Conservation (phyloP, 345 rosid species). For the Populus alba region DNA sequence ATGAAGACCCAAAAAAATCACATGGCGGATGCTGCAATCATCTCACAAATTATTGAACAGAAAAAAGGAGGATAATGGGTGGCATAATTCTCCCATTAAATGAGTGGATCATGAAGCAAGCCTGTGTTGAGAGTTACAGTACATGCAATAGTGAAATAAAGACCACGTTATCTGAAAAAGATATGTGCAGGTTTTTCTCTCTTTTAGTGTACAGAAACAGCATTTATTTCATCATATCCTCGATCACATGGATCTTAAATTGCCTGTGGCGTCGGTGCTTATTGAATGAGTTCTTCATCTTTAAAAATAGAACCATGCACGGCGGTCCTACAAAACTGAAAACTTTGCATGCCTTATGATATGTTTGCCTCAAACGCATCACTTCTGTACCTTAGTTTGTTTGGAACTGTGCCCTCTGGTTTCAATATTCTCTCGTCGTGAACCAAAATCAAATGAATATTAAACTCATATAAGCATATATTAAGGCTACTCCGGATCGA, state of each 20-base stretch:
- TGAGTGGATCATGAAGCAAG: slow-evolving; percentile 30
- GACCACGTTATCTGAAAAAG: slow-evolving; percentile 15
- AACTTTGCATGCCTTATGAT: background rate
- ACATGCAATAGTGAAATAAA: background rate
- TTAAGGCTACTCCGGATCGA: too few relatives aligned
- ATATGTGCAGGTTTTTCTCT: background rate
- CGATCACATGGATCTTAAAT: slow-evolving; percentile 39
- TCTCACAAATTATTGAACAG: background rate
- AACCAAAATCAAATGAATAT: too few relatives aligned
- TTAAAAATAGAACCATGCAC: background rate
- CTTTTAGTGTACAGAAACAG: background rate
- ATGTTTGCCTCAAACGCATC: background rate
- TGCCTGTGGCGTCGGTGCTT: slow-evolving; percentile 18
- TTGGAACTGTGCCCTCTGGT: too few relatives aligned
- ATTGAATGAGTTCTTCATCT: slow-evolving; percentile 20
- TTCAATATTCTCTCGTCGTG: too few relatives aligned
- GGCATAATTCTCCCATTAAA: slow-evolving; percentile 23
- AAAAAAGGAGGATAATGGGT: background rate
- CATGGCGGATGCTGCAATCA: background rate
- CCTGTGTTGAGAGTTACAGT: slow-evolving; percentile 25
- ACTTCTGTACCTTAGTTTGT: background rate
- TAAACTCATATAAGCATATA: background rate
- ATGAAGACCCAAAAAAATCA: background rate
- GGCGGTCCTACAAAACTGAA: background rate
- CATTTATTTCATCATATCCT: slow-evolving; percentile 27